Conservation (phyloP, 2,329 filamentous ascomycete species). For the Penicillium sp. region DNA sequence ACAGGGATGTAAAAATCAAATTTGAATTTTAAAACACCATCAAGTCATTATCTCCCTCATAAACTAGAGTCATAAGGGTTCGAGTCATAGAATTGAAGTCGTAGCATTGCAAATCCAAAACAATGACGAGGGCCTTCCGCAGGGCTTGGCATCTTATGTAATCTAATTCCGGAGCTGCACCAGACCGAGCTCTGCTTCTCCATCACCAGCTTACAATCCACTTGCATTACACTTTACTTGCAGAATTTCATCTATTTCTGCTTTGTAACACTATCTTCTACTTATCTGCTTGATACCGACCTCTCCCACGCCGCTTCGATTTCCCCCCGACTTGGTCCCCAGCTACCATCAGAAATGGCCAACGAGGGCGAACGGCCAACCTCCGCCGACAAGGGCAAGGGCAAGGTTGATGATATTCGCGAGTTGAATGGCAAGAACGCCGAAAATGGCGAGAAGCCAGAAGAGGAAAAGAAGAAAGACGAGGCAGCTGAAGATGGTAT, state of each 20-base stretch:
- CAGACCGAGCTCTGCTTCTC: conserved; percentile 27
- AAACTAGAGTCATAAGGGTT: neutral
- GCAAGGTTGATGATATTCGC: conserved; percentile 73
- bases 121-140: conserved; percentile 22
- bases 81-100: neutral
- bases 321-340: conserved; percentile 28
- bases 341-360: conserved; percentile 66
- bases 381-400: conserved; percentile 91
- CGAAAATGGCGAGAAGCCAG: conserved; percentile 67
- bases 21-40: neutral
- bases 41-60: neutral
- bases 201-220: conserved; percentile 31
- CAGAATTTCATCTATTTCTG: conserved; percentile 19
- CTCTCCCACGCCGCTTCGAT: conserved; percentile 10
- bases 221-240: conserved; percentile 21
- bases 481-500: conserved; percentile 64
- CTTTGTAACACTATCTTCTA: conserved; percentile 11
- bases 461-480: conserved; percentile 72
- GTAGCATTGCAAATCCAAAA: conserved; percentile 13
- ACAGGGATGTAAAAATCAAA: no score
- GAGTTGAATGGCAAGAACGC: conserved; percentile 57
- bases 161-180: conserved; percentile 24
- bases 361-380: conserved; percentile 87
- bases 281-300: conserved; percentile 3
- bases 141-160: conserved; percentile 25